Percentiles rank a stretch among this genome's conserved stretches.
Evolutionary conservation across 1,139 yeast species (phyloP).

Genomic region (Geotrichum histeridarum): DNA sequence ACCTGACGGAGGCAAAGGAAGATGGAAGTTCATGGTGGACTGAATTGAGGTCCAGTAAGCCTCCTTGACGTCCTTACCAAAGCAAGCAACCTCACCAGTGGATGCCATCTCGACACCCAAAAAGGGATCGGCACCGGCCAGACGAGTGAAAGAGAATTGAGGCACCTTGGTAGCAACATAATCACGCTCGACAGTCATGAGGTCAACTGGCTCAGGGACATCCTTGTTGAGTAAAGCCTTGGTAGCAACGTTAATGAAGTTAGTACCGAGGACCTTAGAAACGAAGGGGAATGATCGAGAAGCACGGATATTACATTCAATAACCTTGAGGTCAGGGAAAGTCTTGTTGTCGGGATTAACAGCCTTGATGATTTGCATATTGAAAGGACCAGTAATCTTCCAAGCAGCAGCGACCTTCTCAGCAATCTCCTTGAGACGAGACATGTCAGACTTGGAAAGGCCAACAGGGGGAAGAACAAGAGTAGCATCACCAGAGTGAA

Average conservation of each 20-base stretch:
- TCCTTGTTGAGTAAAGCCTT: slow-evolving; percentile 73
- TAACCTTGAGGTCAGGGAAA: slow-evolving; percentile 75
- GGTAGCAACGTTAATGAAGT: slow-evolving; percentile 92
- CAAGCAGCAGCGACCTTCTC: slow-evolving; percentile 89
- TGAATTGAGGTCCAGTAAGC: slow-evolving; percentile 98
- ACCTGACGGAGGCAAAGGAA: slow-evolving; percentile 88
- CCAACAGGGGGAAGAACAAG: slow-evolving; percentile 90
- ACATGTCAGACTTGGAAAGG: slow-evolving; percentile 80
- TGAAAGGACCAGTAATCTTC: slow-evolving; percentile 96
- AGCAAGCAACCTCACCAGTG: slow-evolving; percentile 97
- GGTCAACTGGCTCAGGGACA: slow-evolving; percentile 83
- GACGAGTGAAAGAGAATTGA: slow-evolving; percentile 93
- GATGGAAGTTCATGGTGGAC: slow-evolving; percentile 91
- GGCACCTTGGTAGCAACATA: slow-evolving; percentile 97
- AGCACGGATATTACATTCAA: slow-evolving; percentile 97
- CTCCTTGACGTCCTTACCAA: slow-evolving; percentile 77
- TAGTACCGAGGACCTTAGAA: slow-evolving; percentile 88
- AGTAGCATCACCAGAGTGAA: slow-evolving; percentile 98
- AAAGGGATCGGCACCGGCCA: slow-evolving; percentile 98
- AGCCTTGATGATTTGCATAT: slow-evolving; percentile 90
- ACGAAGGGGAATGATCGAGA: slow-evolving; percentile 98
- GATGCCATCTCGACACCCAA: slow-evolving; percentile 99
- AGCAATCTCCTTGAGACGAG: slow-evolving; percentile 88
- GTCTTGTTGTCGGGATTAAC: slow-evolving; percentile 69
- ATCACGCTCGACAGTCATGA: slow-evolving; percentile 71